Evolutionary conservation across 441 rosid genomes (phyloP), one percentile per base, ranked within the genome.

Genomic region (Erodium chrysanthum): DNA sequence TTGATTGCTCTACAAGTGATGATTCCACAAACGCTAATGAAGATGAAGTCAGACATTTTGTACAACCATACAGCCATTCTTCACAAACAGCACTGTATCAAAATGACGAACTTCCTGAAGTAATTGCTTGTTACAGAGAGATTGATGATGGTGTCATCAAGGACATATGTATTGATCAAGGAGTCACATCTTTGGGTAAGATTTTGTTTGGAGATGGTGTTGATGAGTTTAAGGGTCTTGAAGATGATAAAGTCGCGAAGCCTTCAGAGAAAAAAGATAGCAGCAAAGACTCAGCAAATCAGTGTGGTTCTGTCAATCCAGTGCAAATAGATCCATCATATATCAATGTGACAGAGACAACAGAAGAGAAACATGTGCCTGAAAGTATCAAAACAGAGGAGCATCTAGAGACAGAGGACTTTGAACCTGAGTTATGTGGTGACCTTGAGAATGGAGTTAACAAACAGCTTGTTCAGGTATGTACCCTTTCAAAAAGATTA

Each of bases 1-100:
- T 54, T 8, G 60, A 54, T 54, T 54, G 60, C 60, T 54, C 60
- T 21, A 54, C 25, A 7, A 54, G 60, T 20, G 60, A 54, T 54
- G 60, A 54, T 20, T 54, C 60, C 23, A 54, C 60, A 10, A 54
- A 54, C 2, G 60, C 23, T 54, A 54, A 54, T 54, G 60, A 54
- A 54, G 60, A 54, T 8, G 60, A 54, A 6, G 8, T 3, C 60
- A 54, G 25, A 54, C 11, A 20, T 54, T 54, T 54, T 18, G 60
- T 10, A 18, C 25, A 54, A 8, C 25, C 25, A 18, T 18, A 54
- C 10, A 6, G 10, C 10, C 10, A 37, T 37, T 37, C 44, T 37
- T 37, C 44, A 37, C 44, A 5, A 0, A 7, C 7, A 37, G 44
- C 10, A 9, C 7, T 37, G 44, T 52, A 8, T 52, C 59, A 52